Evolutionary conservation across 2,329 filamentous ascomycete genomes (phyloP), one percentile per base, ranked within the genome.

Genomic region (Phaeosphaeria sp.): DNA sequence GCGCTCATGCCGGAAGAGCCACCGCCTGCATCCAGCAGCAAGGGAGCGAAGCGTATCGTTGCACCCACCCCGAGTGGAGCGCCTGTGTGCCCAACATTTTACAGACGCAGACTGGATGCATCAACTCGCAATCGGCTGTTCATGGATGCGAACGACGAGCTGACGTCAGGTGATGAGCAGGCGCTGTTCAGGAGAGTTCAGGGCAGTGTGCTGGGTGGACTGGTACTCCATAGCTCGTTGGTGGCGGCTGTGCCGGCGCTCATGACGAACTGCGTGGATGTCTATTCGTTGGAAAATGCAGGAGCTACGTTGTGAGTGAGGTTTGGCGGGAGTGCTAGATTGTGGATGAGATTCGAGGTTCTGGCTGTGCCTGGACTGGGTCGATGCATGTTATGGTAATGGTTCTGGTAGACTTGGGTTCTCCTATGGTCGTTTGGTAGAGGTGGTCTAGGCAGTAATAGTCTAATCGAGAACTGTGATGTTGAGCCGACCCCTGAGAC

Each of bases 61-160:
- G 20, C 30, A 7, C 48, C 27, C 15, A 17, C 30, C 11, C 8
- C 47, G 17, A 39, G 27, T 15, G 33, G 46, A 8, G 54, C 57
- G 11, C 51, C 53, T n/a, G 42, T 50, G 6, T 60, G 58, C 40
- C 63, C 63, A 15, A 49, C 20, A 8, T 72, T 70, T 55, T 72
- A 68, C 46, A 63, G 68, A 7, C 60, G 66, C 9, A 53, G 63
- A 46, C 48, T 70, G 7, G 67, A 72, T 43, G 66, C 63, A 7
- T 69, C 67, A 36, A 67, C 59, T 7, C 63, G 68, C 40, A 72
- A 72, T 30, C 27, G 67, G n/a, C 27, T 72, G 15, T 72, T 68
- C 49, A 22, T 70, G 17, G 59, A 65, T 17, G 53, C 63, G 3
- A 46, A 60, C 6, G 57, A 51, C 5, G 67, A 67, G 1, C 45